Percentiles rank a stretch among this genome's conserved stretches.
phyloP scores from a whole-genome alignment of 2,329 filamentous ascomycete genomes.

The Sclerotinia trifoliorum region DNA sequence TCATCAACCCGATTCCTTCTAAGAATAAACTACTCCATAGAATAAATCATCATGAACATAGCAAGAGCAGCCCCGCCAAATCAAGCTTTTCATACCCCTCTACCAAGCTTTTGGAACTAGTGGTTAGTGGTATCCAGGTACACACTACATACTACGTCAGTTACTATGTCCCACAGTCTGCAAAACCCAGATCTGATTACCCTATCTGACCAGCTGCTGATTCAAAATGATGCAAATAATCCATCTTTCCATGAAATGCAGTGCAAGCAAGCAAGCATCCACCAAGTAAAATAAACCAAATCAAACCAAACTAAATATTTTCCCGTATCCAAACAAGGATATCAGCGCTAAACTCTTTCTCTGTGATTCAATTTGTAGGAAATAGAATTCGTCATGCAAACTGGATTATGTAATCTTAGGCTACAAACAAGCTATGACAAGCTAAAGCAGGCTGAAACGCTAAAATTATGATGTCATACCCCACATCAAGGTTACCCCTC shows the following conservation, averaged over 20 bases:
- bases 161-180: background rate
- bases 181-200: background rate
- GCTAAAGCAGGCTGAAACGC: background rate
- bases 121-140: background rate
- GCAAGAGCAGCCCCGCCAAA: background rate
- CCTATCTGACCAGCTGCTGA: background rate
- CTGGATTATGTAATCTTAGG: background rate
- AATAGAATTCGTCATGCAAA: background rate
- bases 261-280: no score
- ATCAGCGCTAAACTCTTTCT: background rate
- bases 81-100: constrained; percentile 12
- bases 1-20: no score
- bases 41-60: background rate
- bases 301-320: no score
- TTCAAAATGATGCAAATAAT: background rate
- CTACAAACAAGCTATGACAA: no score
- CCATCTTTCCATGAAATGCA: no score
- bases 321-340: background rate
- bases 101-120: constrained; percentile 17
- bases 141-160: background rate
- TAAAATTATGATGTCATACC: constrained; percentile 6
- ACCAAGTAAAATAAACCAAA: no score
- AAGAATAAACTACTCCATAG: background rate
- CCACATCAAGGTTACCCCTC: no score
- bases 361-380: background rate